Base-by-base conservation (phyloP, 768 basidiomycete genomes). In the Paxillus involutus region DNA sequence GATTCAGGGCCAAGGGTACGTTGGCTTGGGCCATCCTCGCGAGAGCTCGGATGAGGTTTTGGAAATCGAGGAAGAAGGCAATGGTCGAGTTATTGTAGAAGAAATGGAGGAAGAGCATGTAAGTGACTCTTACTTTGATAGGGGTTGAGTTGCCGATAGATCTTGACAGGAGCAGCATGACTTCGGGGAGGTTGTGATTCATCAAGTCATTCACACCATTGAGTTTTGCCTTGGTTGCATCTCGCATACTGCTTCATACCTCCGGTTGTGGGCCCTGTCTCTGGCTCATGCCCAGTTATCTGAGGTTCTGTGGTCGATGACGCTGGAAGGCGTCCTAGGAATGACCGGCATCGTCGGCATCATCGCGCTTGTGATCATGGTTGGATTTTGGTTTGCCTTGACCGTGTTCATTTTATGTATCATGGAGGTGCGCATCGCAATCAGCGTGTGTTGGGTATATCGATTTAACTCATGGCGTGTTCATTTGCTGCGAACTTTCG, bases 141-240 rank as follows among this genome's bases (percentile, higher is more conserved):
- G 51, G 51, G 37, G 32, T 21, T 40, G 21, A 49, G 35, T 52
- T 30, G 39, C 50, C 54, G 41, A 61, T 53, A 19, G 26, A 48
- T 57, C 44, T 51, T 51, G 41, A 58, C 66, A 88, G 82, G 85
- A 94, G 74, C 79, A 90, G 45, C 92, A 95, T 69, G 94, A 97
- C 65, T 92, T 98, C 71, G 78, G 94, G 66, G 97, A 99, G 71
- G 84, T 97, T 54, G 83, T 97, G 21, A 91, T 98, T 55, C 96
- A 99, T 73, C 97, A 99, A 71, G 79, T 97, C 57, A 99, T 99
- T 65, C 97, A 98, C 73, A 96, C 94, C 24, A 98, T 99, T 72
- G 97, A 99, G 75, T 99, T 98, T 74, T 99, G 97, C 69, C 84
- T 99, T 33, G 97, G 96, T 7, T 98, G 96, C 71, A 98, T 98